phyloP scores from a whole-genome alignment of 495 filamentous ascomycete species.

The Penicillium alfredii region DNA sequence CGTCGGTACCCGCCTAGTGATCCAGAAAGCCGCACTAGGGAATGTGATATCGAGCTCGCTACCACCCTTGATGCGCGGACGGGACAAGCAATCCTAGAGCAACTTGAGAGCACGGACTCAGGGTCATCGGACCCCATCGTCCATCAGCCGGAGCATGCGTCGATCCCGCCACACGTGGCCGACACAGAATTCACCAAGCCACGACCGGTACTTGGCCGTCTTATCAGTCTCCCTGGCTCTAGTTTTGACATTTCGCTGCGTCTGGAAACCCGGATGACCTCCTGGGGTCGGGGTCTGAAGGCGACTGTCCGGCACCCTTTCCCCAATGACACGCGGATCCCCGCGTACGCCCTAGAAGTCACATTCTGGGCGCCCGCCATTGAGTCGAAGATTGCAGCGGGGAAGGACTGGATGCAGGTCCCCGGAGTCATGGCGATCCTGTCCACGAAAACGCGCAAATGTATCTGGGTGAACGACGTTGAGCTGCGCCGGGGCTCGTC shows the following conservation, averaged over 20 bases:
- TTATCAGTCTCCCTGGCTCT: slow-evolving; percentile 40
- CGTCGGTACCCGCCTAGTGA: slow-evolving; percentile 1
- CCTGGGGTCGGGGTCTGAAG: slow-evolving; percentile 63
- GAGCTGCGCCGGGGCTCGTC: slow-evolving; percentile 44
- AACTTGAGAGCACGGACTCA: slow-evolving; percentile 13
- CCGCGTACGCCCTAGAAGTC: slow-evolving; percentile 75
- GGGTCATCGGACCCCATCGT: slow-evolving; percentile 21
- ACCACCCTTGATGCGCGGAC: slow-evolving; percentile 41
- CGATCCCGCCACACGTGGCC: slow-evolving; percentile 2
- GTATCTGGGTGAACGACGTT: slow-evolving; percentile 67
- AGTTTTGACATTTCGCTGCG: slow-evolving; percentile 51
- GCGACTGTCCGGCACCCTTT: slow-evolving; percentile 59
- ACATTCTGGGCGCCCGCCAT: slow-evolving; percentile 63
- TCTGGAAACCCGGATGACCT: slow-evolving; percentile 58
- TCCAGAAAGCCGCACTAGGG: neutral
- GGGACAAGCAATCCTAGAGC: slow-evolving; percentile 30
- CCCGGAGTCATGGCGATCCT: slow-evolving; percentile 57
- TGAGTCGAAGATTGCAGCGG: slow-evolving; percentile 46
- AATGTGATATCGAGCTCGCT: slow-evolving; percentile 31
- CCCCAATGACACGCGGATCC: slow-evolving; percentile 58
- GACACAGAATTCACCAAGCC: slow-evolving; percentile 28
- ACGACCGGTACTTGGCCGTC: slow-evolving; percentile 37
- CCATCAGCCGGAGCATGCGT: slow-evolving; percentile 11
- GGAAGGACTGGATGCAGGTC: slow-evolving; percentile 52
- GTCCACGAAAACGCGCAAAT: slow-evolving; percentile 61